Evolutionary conservation across 2,329 filamentous ascomycete genomes (phyloP).

Genomic region (Plectosphaerella sp.): DNA sequence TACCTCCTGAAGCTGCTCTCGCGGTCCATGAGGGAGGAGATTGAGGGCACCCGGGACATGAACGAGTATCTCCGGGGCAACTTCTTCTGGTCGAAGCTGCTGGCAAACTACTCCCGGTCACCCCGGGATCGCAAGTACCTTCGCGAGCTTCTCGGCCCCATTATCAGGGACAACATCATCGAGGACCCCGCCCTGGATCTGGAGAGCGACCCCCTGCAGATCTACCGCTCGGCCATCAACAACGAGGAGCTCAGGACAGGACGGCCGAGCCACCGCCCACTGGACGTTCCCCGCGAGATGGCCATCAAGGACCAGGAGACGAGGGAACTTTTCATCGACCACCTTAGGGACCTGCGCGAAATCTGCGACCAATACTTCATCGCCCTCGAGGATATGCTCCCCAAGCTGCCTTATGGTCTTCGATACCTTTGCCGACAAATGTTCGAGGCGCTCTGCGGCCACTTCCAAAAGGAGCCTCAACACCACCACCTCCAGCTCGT

Average conservation of each 20-base stretch:
- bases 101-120: slow-evolving; percentile 83
- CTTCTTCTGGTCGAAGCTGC: slow-evolving; percentile 88
- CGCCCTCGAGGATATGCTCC: slow-evolving; percentile 75
- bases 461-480: slow-evolving; percentile 76
- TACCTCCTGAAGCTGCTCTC: slow-evolving; percentile 87
- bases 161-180: slow-evolving; percentile 88
- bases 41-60: slow-evolving; percentile 66
- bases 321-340: slow-evolving; percentile 85
- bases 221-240: slow-evolving; percentile 92
- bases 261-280: slow-evolving; percentile 70
- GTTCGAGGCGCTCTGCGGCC: slow-evolving; percentile 70
- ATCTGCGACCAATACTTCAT: slow-evolving; percentile 89
- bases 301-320: slow-evolving; percentile 97
- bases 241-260: slow-evolving; percentile 95
- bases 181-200: slow-evolving; percentile 88
- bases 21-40: slow-evolving; percentile 78
- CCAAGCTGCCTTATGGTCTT: slow-evolving; percentile 88
- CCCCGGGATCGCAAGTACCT: slow-evolving; percentile 91
- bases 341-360: slow-evolving; percentile 88
- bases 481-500: slow-evolving; percentile 77
- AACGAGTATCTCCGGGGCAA: slow-evolving; percentile 87
- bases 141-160: slow-evolving; percentile 75
- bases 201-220: slow-evolving; percentile 96
- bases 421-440: slow-evolving; percentile 84
- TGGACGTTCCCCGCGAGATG: slow-evolving; percentile 83